Evolutionary conservation across 176 grass and related monocot genomes (phyloP).

Genomic region (Oryza meridionalis): DNA sequence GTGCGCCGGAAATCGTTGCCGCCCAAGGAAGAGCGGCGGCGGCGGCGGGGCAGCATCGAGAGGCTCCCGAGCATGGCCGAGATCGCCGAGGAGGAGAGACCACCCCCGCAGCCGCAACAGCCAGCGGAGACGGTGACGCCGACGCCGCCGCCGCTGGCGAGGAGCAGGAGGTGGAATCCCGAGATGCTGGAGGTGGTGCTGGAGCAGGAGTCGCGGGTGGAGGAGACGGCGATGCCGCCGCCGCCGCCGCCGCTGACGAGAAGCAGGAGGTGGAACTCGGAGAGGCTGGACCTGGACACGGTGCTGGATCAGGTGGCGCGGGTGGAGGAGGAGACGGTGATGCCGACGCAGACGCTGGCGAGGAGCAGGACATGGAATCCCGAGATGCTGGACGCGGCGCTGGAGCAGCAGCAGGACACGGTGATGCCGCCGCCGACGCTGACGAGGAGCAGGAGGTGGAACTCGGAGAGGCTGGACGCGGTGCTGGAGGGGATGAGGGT

Average conservation of each 20-base stretch:
- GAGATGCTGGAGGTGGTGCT: constrained; percentile 12
- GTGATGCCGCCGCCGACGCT: not conserved
- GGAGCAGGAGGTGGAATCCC: constrained; percentile 58
- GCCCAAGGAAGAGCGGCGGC: constrained; percentile 38
- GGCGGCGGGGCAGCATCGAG: constrained; percentile 44
- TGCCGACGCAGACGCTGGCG: not conserved
- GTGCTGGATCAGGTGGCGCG: not conserved
- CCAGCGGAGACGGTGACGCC: not conserved
- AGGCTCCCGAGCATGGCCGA: constrained; percentile 46
- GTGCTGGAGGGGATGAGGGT: not conserved
- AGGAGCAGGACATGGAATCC: not conserved
- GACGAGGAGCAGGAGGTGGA: not conserved
- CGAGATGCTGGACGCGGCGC: not conserved
- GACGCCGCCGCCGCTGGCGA: constrained; percentile 1
- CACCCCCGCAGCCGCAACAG: not conserved
- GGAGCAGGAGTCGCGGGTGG: constrained; percentile 16
- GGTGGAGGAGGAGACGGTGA: not conserved
- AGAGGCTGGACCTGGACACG: not conserved
- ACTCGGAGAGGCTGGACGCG: not conserved
- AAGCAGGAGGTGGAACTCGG: not conserved
- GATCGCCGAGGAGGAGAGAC: constrained; percentile 45
- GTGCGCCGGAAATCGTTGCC: constrained; percentile 20
- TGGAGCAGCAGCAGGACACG: constrained; percentile 4
- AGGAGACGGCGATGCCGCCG: not conserved
- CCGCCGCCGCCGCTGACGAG: not conserved